A percentile compares a stretch with the other conserved stretches of the same genome.
phyloP scores from a whole-genome alignment of 108 stramenopile species.

The Hondaea fermentalgiana region DNA sequence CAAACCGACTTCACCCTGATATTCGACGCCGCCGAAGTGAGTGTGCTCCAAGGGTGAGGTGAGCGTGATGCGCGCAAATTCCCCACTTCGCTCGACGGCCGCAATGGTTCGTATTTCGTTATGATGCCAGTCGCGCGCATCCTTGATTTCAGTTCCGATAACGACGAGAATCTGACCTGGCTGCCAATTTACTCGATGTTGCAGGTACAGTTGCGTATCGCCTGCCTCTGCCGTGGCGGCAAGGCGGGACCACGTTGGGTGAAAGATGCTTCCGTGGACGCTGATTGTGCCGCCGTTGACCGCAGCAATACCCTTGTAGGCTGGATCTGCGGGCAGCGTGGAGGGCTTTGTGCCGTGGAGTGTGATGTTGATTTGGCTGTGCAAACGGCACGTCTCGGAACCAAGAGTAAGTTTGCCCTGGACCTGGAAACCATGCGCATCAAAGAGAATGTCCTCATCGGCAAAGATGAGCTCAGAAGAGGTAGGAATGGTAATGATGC shows the following conservation, averaged over 20 bases:
- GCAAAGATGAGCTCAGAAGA: neutral
- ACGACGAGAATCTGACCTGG: conserved; percentile 40
- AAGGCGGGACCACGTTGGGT: conserved; percentile 46
- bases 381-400: neutral
- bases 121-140: conserved; percentile 31
- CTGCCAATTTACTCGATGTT: conserved; percentile 45
- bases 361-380: neutral
- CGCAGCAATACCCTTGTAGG: neutral
- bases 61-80: conserved; percentile 28
- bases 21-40: conserved; percentile 35
- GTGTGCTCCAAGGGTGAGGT: conserved; percentile 16
- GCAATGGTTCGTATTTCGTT: conserved; percentile 41
- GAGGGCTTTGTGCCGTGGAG: neutral
- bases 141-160: conserved; percentile 32
- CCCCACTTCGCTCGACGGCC: neutral
- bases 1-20: conserved; percentile 53
- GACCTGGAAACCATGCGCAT: neutral
- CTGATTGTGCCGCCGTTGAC: neutral
- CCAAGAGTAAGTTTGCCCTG: neutral
- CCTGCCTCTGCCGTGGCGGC: conserved; percentile 28
- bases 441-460: neutral
- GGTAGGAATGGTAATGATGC: neutral
- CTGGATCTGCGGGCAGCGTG: neutral
- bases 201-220: conserved; percentile 26
- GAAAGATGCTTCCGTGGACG: conserved; percentile 34